Evolutionary conservation across 768 basidiomycete species (phyloP), one percentile per base, ranked within the genome.

Genomic region (Trametes meyenii): DNA sequence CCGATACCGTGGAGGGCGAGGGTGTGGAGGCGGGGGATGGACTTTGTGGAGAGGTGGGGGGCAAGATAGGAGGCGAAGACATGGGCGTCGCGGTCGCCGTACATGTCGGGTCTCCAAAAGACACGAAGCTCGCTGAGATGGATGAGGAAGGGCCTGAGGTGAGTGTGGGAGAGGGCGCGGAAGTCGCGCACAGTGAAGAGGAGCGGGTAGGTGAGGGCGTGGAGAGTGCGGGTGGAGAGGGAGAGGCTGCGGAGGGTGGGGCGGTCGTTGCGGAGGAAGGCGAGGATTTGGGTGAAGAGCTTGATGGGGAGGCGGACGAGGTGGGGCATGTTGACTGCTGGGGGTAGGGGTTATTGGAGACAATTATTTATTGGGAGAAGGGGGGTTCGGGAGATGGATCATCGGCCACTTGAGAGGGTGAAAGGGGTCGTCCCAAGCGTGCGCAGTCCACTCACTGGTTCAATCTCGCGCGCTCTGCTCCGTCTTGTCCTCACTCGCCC

Each of bases 101-200:
- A 36, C 61, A 62, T 62, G 43, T 62, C 61, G 13, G 50, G 39
- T 33, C 42, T 50, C 61, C 55, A 62, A 16, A 55, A 51, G 23
- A 62, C 45, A 8, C 50, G 55, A 5, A 62, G 46, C 24, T 61
- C 60, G 16, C 24, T 49, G 29, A 55, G 45, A 13, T 16, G 43
- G 3, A 42, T 48, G 14, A 55, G 54, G 8, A 61, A 50, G 14
- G 54, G 54, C 12, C 13, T n/a, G 39, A 61, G 60, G 29, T 56
- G 35, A 7, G 29, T 10, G 24, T 19, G 23, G 16, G 21, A 21
- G 29, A 61, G 54, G 4, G 42, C 14, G 10, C 56, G 61, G 16
- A 63, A 58, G 46, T 53, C n/a, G 33, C 55, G 45, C 5, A 35
- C 33, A 21, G 60, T 5, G 54, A 61, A 61, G 29, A 61, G 60